A percentile compares a stretch with the other conserved stretches of the same genome.
phyloP scores from a whole-genome alignment of 75 land plant genomes.

The Sequoiadendron giganteum region DNA sequence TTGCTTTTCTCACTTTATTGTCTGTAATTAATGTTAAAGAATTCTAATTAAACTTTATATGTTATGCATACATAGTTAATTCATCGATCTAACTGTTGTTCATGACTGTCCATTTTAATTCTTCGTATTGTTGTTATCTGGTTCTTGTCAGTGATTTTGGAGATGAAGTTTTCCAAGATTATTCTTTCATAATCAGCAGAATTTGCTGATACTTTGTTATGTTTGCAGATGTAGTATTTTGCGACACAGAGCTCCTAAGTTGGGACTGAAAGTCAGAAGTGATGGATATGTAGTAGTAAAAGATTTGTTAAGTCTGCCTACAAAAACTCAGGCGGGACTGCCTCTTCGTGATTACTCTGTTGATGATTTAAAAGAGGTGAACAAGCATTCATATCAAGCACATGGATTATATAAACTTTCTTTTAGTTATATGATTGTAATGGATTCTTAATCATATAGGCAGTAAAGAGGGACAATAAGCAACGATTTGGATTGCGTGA shows the following conservation, averaged over 20 bases:
- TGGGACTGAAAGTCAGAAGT: constrained; percentile 6
- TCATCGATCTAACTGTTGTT: not conserved
- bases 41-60: not conserved
- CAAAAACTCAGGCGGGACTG: not conserved
- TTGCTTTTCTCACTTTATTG: not conserved
- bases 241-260: not conserved
- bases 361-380: constrained; percentile 11
- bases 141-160: not conserved
- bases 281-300: constrained; percentile 7
- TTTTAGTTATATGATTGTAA: not conserved
- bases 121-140: not conserved
- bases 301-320: not conserved
- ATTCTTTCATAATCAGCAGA: not conserved
- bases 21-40: not conserved
- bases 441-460: constrained; percentile 32
- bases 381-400: not conserved
- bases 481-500: constrained; percentile 74
- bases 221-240: not conserved
- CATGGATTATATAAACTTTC: not conserved
- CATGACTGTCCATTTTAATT: not conserved
- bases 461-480: constrained; percentile 83
- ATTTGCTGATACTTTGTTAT: not conserved
- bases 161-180: not conserved
- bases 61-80: not conserved
- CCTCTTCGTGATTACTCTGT: not conserved